Evolutionary conservation across 768 basidiomycete species (phyloP), one percentile per base, ranked within the genome.

Genomic region (Amanita polypyramis): DNA sequence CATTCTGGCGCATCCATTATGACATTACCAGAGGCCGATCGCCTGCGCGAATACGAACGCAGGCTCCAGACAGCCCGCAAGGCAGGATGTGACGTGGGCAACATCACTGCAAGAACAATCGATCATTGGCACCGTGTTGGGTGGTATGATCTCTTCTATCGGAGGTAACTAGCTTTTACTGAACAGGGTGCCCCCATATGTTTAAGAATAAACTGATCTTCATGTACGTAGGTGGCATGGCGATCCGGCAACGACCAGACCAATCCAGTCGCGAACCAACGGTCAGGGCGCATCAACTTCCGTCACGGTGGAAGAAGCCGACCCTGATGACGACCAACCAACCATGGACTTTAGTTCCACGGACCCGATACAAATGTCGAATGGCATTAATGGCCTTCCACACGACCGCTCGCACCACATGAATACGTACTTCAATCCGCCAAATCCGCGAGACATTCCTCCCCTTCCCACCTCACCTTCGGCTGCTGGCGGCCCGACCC

Each of bases 121-220:
- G 85, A 88, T 55, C 81, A 85, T 50, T 89, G 85, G 85, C 82
- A 84, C 55, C 73, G 77, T 48, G 72, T 73, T 29, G 84, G 84
- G 12, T 88, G 85, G 85, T 89, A 85, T 57, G 70, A 70, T 9
- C 66, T 86, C 19, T 89, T 89, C 61, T 79, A 79, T 61, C 70
- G 70, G 55, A 72, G 85, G 81, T 82, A 52, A 17, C 66, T 50
- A 30, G 45, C 14, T 27, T 30, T 25, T 29, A 20, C 32, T 23
- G 43, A 2, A n/a, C 34, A 8, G 20, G 15, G 34, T 27, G 21
- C 42, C 25, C 33, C 17, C 14, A 19, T 41, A 51, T 49, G 25
- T 27, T 4, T 27, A 4, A 27, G 25, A 27, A 19, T 23, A n/a
- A 40, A 45, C 54, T 49, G 43, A 54, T 41, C 39, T 45, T 9